Base-by-base conservation (phyloP, 805 yeast genomes). In the Metschnikowia continentalis region DNA sequence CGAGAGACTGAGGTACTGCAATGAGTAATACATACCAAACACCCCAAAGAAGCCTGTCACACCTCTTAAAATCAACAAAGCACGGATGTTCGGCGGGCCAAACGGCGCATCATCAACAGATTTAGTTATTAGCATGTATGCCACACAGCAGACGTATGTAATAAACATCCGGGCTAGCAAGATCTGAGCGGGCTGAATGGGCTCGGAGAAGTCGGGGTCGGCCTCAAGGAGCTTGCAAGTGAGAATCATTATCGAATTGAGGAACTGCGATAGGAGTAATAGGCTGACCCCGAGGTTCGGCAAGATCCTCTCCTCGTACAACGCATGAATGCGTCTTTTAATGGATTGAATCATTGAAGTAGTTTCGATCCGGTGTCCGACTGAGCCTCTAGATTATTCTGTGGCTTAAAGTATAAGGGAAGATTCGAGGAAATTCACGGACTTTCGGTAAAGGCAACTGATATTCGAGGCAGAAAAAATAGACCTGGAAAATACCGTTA, bases 151-250 rank as follows among this genome's bases (percentile, higher is more conserved):
- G 0, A 72, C 44, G 52, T 81, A 78, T 0, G 97, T 91, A 52
- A 89, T 77, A 20, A 69, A 48, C 96, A 89, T 90, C 50, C 97
- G 77, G 2, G 80, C 83, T 56, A 88, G 78, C 37, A 90, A 71
- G 48, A 90, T 86, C 66, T 90, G 96, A 32, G 87, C 66, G 1
- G 96, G 95, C 61, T 85, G 83, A 56, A 89, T 78, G 5, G 88
- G 86, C 15, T 70, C 72, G 8, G 72, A 73, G 48, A 83, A 79
- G 49, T 76, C 82, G 15, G 77, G 71, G 57, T 84, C 88, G 1
- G 86, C 80, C 53, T 84, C 88, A 46, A 89, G 68, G n/a, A 89
- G 67, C 62, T 88, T 85, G 56, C 95, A 85, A 4, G 87, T 77
- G 6, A 85, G 77, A 5, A 85, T 78, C 96, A 89, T 89, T 26